Conservation (phyloP, 2,329 filamentous ascomycete species). For the Alternaria postmessia region DNA sequence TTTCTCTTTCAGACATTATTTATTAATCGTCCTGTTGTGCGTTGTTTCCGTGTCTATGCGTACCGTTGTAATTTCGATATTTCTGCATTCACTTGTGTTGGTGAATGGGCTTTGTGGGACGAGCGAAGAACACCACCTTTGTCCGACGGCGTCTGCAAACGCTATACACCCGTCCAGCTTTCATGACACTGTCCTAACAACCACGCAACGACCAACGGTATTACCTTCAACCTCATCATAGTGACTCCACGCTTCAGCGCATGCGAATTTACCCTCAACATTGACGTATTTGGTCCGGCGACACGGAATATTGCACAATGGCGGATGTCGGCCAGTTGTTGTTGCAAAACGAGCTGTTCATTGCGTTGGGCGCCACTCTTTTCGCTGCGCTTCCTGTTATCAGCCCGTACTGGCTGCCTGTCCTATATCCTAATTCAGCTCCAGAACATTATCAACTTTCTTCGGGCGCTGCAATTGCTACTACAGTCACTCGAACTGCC, state of each 20-base stretch:
- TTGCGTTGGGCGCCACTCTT: neutral
- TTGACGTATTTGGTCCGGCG: neutral
- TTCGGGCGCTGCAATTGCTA: neutral
- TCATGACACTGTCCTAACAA: neutral
- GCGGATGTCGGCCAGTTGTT: neutral
- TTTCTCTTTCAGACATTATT: neutral
- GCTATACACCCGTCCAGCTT: neutral
- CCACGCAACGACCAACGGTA: neutral
- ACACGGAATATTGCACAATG: neutral
- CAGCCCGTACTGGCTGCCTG: neutral
- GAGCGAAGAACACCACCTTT: neutral
- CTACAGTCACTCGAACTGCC: neutral
- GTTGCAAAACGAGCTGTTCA: slow-evolving; percentile 3
- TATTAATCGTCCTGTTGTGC: neutral
- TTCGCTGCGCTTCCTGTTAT: neutral
- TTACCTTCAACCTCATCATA: neutral
- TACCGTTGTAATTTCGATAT: neutral
- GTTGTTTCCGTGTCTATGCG: neutral
- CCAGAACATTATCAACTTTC: neutral
- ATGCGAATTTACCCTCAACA: neutral
- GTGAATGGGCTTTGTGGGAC: slow-evolving; percentile 2
- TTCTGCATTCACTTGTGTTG: slow-evolving; percentile 2
- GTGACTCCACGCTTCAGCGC: neutral
- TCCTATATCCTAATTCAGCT: neutral
- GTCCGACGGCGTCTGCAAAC: neutral